Base-by-base conservation (phyloP, 805 yeast genomes). In the Monosporozyma unispora region DNA sequence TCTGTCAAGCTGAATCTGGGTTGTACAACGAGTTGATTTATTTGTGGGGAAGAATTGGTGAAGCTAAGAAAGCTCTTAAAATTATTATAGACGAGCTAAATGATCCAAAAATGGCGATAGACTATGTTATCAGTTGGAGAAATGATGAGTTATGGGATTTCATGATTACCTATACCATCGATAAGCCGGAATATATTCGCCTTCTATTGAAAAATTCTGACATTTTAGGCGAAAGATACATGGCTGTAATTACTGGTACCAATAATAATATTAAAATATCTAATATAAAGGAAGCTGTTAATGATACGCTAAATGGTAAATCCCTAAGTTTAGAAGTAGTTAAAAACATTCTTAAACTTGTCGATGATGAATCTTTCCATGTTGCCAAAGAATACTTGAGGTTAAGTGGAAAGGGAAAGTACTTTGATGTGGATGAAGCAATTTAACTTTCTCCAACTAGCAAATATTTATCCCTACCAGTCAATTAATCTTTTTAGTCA, bases 121-220 rank as follows among this genome's bases (percentile, higher is more conserved):
- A 74, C 16, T 93, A 89, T 72, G 93, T 90, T 1, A 74, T 74
- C 10, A 78, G 76, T 44, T 74, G 78, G 51, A 79, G 81, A 46
- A 95, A 88, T 57, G 65, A 71, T 21, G 95, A 87, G n/a, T 69
- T 88, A 10, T 89, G 96, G 95, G 80, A 80, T 40, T 79, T 81
- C 44, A 71, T 91, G 52, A 68, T 91, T 10, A 81, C 79, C 19
- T 80, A 81, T 62, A 81, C 96, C 19, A 74, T 82, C 69, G 73
- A 75, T 38, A 80, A 80, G 54, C 93, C 96, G 0, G 72, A 72
- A n/a, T 89, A 87, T 60, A 82, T 91, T 41, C 78, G 79, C 52
- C 84, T 85, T 6, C 70, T 91, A 45, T 74, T 93, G 49, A 82
- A 84, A 50, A 72, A 78, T 48, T 80, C 86, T 0, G 87, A 84